A percentile compares a stretch with the other conserved stretches of the same genome.
Evolutionary conservation across 2,329 filamentous ascomycete species (phyloP).

Genomic region (Alternaria triticina): DNA sequence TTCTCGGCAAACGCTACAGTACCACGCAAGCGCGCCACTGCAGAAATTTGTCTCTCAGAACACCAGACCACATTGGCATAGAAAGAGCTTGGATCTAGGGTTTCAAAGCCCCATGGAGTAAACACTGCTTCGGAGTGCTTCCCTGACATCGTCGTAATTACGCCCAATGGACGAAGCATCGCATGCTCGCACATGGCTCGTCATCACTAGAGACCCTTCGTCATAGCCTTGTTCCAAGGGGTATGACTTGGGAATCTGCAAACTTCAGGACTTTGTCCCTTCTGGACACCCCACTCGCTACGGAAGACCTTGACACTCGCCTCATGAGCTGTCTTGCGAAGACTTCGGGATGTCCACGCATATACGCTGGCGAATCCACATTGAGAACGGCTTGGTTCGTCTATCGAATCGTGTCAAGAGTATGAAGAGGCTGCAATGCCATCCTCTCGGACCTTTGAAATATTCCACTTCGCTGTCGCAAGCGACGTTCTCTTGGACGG

Average conservation of each 20-base stretch:
- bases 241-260: not conserved
- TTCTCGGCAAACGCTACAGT: not conserved
- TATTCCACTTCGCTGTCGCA: not conserved
- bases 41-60: not conserved
- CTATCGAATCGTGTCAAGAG: not conserved
- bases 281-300: not conserved
- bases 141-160: not conserved
- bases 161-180: not conserved
- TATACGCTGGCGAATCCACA: not conserved
- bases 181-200: not conserved
- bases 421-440: not conserved
- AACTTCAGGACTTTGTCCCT: not conserved
- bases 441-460: not conserved
- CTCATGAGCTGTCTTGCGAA: not conserved
- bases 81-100: not conserved
- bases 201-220: not conserved
- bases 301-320: not conserved
- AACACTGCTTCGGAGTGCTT: not conserved
- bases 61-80: not conserved
- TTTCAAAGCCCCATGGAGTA: not conserved
- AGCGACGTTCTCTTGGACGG: not conserved
- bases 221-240: not conserved
- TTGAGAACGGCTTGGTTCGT: not conserved
- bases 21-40: not conserved
- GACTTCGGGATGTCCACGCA: not conserved